Conservation (phyloP, 208 protist genomes). For the Leishmania arabica region DNA sequence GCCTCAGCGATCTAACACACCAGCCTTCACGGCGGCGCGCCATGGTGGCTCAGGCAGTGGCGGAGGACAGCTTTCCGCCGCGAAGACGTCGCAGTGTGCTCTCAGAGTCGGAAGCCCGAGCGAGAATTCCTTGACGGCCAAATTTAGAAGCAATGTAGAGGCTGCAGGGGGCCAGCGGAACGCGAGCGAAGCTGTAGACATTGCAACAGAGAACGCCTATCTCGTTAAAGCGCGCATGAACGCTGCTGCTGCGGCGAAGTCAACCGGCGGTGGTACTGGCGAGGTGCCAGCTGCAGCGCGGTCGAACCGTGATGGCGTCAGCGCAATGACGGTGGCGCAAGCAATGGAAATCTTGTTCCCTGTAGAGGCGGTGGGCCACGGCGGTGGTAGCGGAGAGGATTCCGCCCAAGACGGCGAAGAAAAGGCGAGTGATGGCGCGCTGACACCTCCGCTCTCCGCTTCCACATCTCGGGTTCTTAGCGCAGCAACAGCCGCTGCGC, state of each 20-base stretch:
- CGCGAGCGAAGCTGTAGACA: background rate
- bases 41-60: background rate
- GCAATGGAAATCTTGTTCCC: slow-evolving; percentile 29
- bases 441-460: background rate
- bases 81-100: background rate
- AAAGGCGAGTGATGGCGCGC: background rate
- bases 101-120: background rate
- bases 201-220: background rate
- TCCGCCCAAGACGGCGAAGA: background rate
- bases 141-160: background rate
- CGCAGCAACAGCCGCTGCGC: background rate
- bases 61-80: background rate
- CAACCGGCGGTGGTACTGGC: background rate
- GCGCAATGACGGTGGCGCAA: slow-evolving; percentile 23
- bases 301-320: background rate
- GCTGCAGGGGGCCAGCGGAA: background rate
- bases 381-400: background rate
- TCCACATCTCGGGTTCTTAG: background rate
- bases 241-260: slow-evolving; percentile 1
- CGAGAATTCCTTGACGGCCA: background rate
- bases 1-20: background rate
- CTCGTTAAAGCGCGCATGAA: background rate
- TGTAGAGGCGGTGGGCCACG: background rate
- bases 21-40: background rate
- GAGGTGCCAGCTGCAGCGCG: background rate